Base-by-base conservation (phyloP, 2,329 filamentous ascomycete genomes). In the Cylindrodendrum hubeiense region DNA sequence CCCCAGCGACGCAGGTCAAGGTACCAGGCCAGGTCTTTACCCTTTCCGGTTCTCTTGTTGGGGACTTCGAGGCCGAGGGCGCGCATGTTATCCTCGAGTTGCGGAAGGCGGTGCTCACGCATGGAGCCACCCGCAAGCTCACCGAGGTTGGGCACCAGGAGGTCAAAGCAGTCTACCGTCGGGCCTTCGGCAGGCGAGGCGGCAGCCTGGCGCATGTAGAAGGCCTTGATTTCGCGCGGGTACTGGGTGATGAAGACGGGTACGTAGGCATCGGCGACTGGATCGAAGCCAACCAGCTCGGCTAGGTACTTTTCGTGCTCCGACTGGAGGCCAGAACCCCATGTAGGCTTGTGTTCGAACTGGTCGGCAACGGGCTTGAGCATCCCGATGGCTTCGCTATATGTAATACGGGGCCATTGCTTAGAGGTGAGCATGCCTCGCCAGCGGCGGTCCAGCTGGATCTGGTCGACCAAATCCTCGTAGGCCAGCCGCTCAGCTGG, bases 161-260 rank as follows among this genome's bases (percentile, higher is more conserved):
- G 87, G 78, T 98, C 95, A 77, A 98, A 98, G 81, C 94, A 97
- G 65, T 94, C 93, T 13, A 94, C 94, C 5, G 94, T 97, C 50
- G 76, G 71, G 49, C 79, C 77, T 49, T 76, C 69, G 5, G 69
- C 26, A 9, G 75, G 74, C 13, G 74, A 70, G 1, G 74, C 65
- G 22, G 71, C 67, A 13, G 78, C 81, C 57, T 80, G 79, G 44
- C 79, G 81, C 85, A 87, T 87, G 78, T 87, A 99, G 81, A 98
- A 99, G 12, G 95, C 93, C 81, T 99, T 99, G 78, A 96, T 90
- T 51, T 85, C 84, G 69, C 89, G 89, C n/a, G 96, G 96, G 77
- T 98, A 99, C 78, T 98, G 87, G 15, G 95, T 98, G 69, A 99
- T 90, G 77, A 98, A 98, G 47, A 98, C 86, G 8, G 96, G 96